phyloP scores from a whole-genome alignment of 495 filamentous ascomycete species.

The Penicillium cosmopolitanum region DNA sequence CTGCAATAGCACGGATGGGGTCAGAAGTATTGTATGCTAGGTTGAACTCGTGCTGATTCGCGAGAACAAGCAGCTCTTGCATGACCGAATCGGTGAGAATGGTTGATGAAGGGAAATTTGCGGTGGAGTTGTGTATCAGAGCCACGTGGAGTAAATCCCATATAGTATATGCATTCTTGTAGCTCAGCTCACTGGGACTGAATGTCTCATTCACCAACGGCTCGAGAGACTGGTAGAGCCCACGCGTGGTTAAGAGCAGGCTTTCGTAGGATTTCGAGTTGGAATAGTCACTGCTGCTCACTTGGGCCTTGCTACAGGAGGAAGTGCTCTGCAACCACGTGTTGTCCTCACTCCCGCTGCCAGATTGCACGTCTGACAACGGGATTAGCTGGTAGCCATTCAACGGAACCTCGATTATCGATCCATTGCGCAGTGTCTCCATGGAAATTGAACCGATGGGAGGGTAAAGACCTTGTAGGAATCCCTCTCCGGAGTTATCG shows the following conservation, averaged over 20 bases:
- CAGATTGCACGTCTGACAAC: slow-evolving; percentile 38
- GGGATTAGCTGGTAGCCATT: slow-evolving; percentile 52
- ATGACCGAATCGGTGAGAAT: slow-evolving; percentile 27
- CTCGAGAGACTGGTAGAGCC: slow-evolving; percentile 61
- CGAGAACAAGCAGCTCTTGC: slow-evolving; percentile 37
- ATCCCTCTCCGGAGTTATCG: slow-evolving; percentile 51
- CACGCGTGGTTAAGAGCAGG: slow-evolving; percentile 49
- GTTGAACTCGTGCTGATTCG: slow-evolving; percentile 44
- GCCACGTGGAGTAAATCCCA: slow-evolving; percentile 52
- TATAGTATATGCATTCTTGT: slow-evolving; percentile 68
- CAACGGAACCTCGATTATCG: slow-evolving; percentile 47
- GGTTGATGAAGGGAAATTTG: slow-evolving; percentile 14
- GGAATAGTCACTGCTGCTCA: slow-evolving; percentile 23
- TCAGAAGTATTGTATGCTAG: slow-evolving; percentile 43
- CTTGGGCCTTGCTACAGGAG: slow-evolving; percentile 55
- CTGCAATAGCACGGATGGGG: slow-evolving; percentile 29
- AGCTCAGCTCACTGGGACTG: slow-evolving; percentile 49
- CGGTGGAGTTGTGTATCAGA: slow-evolving; percentile 42
- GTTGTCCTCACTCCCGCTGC: slow-evolving; percentile 51
- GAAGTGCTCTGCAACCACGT: slow-evolving; percentile 56
- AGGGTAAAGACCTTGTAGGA: slow-evolving; percentile 61
- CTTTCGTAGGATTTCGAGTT: slow-evolving; percentile 41
- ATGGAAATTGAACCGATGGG: slow-evolving; percentile 42
- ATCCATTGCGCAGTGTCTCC: slow-evolving; percentile 54
- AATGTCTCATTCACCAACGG: slow-evolving; percentile 62